Evolutionary conservation across 345 rosid species (phyloP).

Genomic region (Noccaea caerulescens): DNA sequence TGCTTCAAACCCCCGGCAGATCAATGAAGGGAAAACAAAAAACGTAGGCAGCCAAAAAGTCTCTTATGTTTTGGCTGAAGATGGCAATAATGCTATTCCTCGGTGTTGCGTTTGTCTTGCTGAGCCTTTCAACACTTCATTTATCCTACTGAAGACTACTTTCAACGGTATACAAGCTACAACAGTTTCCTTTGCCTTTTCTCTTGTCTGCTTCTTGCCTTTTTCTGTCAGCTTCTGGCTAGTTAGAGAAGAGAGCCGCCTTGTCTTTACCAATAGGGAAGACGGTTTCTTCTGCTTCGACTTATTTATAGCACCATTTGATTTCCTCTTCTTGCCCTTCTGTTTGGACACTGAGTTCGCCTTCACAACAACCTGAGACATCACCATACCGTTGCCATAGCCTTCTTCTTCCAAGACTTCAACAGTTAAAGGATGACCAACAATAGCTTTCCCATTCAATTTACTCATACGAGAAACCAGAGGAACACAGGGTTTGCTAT

Average conservation of each 20-base stretch:
- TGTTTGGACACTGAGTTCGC: slow-evolving; percentile 42
- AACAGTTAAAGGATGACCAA: slow-evolving; percentile 80
- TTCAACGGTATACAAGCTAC: slow-evolving; percentile 85
- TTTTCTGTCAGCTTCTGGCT: slow-evolving; percentile 53
- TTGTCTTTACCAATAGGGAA: slow-evolving; percentile 62
- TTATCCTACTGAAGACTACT: slow-evolving; percentile 91
- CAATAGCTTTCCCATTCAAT: slow-evolving; percentile 76
- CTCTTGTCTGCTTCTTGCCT: slow-evolving; percentile 50
- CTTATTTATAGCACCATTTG: slow-evolving; percentile 34
- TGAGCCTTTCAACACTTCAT: slow-evolving; percentile 83
- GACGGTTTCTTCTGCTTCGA: slow-evolving; percentile 61
- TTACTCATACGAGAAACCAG: slow-evolving; percentile 88
- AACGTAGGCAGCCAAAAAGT: slow-evolving; percentile 1
- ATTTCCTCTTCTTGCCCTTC: slow-evolving; percentile 46
- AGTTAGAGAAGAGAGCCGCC: slow-evolving; percentile 81
- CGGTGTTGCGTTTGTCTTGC: slow-evolving; percentile 46
- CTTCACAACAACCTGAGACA: slow-evolving; percentile 38
- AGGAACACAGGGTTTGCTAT: slow-evolving; percentile 75
- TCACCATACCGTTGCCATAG: slow-evolving; percentile 38
- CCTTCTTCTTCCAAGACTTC: slow-evolving; percentile 57
- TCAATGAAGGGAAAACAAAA: background rate
- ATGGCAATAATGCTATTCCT: slow-evolving; percentile 29
- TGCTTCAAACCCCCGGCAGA: slow-evolving; percentile 15
- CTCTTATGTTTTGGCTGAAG: slow-evolving; percentile 41
- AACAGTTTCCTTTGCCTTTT: slow-evolving; percentile 66